phyloP scores from a whole-genome alignment of 2,329 filamentous ascomycete species.

The Metarhizium humberi region DNA sequence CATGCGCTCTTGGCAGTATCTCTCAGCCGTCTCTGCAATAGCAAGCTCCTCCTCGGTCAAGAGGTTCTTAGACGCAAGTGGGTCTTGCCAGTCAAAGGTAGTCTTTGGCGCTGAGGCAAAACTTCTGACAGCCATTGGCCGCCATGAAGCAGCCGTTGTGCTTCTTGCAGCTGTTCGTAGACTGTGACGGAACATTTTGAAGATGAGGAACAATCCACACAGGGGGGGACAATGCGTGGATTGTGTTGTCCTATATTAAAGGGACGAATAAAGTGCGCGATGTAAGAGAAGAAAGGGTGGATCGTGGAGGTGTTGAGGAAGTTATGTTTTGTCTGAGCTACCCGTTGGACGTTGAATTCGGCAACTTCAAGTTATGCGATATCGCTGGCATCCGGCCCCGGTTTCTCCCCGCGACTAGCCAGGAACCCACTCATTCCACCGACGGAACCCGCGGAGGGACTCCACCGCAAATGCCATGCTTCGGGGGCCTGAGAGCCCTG shows the following conservation, averaged over 20 bases:
- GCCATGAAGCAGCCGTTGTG: constrained; percentile 11
- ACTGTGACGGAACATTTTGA: constrained; percentile 21
- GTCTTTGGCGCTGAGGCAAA: constrained; percentile 26
- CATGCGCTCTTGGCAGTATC: constrained; percentile 88
- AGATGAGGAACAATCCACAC: background rate
- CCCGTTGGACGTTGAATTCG: background rate
- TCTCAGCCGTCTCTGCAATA: constrained; percentile 81
- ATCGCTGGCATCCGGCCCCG: constrained; percentile 5
- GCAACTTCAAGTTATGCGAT: constrained; percentile 8
- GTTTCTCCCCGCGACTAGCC: background rate
- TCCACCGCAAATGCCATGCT: background rate
- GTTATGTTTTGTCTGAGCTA: constrained; percentile 9
- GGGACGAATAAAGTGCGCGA: background rate
- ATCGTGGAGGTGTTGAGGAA: constrained; percentile 9
- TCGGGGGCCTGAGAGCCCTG: background rate
- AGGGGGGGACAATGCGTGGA: background rate
- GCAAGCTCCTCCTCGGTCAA: constrained; percentile 86
- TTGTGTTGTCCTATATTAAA: background rate
- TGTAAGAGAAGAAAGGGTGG: background rate
- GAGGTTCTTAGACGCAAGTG: constrained; percentile 63
- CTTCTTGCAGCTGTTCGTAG: constrained; percentile 19
- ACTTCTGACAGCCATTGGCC: constrained; percentile 19
- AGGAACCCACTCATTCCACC: constrained; percentile 3
- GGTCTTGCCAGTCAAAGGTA: constrained; percentile 85
- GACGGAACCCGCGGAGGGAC: constrained; percentile 7